Base-by-base conservation (phyloP, 352 stramenopile species). In the Pythium aquatile region DNA sequence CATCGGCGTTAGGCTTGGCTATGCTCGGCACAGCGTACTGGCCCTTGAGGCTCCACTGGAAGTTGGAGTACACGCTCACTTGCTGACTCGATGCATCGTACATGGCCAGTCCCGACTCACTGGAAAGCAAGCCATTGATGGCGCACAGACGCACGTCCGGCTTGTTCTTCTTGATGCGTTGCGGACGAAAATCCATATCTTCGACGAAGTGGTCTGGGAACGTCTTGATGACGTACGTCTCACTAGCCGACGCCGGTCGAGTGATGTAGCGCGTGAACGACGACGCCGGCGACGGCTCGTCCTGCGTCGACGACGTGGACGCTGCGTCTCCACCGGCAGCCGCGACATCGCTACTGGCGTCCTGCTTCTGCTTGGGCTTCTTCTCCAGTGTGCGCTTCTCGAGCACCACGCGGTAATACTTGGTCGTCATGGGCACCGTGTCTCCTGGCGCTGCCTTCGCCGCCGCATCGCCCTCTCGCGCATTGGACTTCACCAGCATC, bases 131-230 rank as follows among this genome's bases (percentile, higher is more conserved):
- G 3, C 81, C 77, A 55, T 93, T 93, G 63, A 96, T 92, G 14
- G 85, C 83, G 59, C 82, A 87, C 16, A 96, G 59, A 16, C 79
- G 79, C 5, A 88, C 69, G 4, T 83, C 73, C 3, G 82, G 78
- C 1, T 72, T 69, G 63, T 87, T 87, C 58, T 90, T 91, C 70
- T 93, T 92, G 62, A 96, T 85, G 20, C 87, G 85, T 56, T 92
- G 83, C 20, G 87, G 87, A 2, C 87, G 84, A 42, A 96, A 96
- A 59, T 92, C 83, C 56, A 90, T 61, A 55, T 94, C 84, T 66
- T 96, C 67, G n/a, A 94, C 63, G 35, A 94, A 94, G 47, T 94
- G 85, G 63, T 94, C 73, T 13, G 85, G 87, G 37, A 96, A 96
- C 30, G 87, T 96, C 53, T 88, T 92, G 44, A 94, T 74, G 24